phyloP scores from a whole-genome alignment of 495 filamentous ascomycete species.

The Barbatosphaeria neglecta region DNA sequence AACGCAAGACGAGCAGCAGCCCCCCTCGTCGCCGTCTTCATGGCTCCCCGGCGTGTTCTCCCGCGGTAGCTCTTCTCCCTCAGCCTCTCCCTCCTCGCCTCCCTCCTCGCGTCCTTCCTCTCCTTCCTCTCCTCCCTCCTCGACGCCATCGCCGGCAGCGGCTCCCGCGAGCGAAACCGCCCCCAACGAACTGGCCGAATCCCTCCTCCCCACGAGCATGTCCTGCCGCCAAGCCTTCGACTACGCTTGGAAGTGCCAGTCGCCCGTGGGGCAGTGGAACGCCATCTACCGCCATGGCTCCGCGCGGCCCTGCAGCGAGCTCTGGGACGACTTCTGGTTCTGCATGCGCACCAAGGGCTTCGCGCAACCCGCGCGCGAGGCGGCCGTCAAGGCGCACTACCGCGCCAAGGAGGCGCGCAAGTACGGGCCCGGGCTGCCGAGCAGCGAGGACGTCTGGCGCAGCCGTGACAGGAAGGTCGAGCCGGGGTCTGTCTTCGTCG shows the following conservation, averaged over 20 bases:
- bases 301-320: conserved; percentile 60
- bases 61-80: background rate
- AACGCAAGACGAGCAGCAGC: background rate
- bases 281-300: conserved; percentile 72
- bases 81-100: background rate
- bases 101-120: conserved; percentile 4
- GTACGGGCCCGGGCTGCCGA: conserved; percentile 53
- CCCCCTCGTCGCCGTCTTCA: background rate
- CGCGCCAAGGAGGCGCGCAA: conserved; percentile 54
- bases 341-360: conserved; percentile 73
- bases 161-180: background rate
- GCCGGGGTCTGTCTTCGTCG: conserved; percentile 28
- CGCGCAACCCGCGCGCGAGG: conserved; percentile 35
- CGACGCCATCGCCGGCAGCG: background rate
- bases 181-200: conserved; percentile 22
- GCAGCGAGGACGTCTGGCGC: conserved; percentile 90
- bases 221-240: conserved; percentile 88
- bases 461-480: conserved; percentile 40
- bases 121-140: conserved; percentile 1
- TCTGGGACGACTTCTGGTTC: conserved; percentile 87
- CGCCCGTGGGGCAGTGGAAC: conserved; percentile 74
- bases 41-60: background rate
- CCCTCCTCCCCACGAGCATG: conserved; percentile 66
- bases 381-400: conserved; percentile 58
- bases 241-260: conserved; percentile 89